Base-by-base conservation (phyloP, 768 basidiomycete genomes). In the Lentinula aciculospora region DNA sequence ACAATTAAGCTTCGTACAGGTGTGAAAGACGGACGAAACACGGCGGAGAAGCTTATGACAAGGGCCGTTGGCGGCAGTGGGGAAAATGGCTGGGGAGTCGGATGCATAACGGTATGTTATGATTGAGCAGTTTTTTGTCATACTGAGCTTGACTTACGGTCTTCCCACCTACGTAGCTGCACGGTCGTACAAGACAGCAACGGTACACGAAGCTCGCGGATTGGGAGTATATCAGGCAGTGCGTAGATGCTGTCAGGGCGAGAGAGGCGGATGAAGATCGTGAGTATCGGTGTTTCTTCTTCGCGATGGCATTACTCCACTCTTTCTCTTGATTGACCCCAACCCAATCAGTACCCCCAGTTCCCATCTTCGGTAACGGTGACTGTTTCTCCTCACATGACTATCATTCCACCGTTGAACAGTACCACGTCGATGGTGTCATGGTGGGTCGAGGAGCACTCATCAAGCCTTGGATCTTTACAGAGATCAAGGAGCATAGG, bases 351-450 rank as follows among this genome's bases (percentile, higher is more conserved):
- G 89, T 95, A 13, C 78, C 86, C 0, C 81, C 89, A 0, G 78
- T 98, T n/a, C 95, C 95, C 0, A 94, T 99, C 45, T 96, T 98
- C 62, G 97, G 97, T 7, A 94, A 94, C 27, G 97, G 97, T 0
- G 97, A 99, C 68, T 91, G 89, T 62, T 99, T 90, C 75, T 95
- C 94, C 2, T 84, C 90, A 4, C 76, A 88, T 58, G 87, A 83
- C 58, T 95, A 95, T 69, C 90, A 89, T 83, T 71, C 81, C 15
- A 82, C 82, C 45, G 80, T 94, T 29, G 85, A 92, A 44, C 68
- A 74, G n/a, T 85, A 81, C 27, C 92, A 92, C 4, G 94, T 97
- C 0, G 95, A 98, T 67, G 94, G 95, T 4, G 78, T 98, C 44
- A 98, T 99, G 97, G 81, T 98, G 34, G 97, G 86, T 1, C 79